These are phyloP conservation scores for Themeda triandra DNA, from an alignment of 176 grass and related monocot species.

Conservation along the genomic window DNA sequence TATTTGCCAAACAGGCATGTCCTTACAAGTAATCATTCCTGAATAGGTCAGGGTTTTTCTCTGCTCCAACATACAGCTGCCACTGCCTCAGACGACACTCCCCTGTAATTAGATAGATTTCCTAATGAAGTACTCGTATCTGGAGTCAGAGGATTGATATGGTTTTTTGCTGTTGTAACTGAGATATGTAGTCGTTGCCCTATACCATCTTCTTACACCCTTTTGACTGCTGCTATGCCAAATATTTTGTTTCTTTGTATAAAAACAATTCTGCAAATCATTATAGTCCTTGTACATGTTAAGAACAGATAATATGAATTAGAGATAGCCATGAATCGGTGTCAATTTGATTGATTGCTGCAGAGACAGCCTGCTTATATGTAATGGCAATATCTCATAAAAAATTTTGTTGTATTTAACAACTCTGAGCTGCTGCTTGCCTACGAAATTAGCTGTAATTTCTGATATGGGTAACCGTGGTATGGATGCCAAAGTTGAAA, in stretches of 20 bases:
- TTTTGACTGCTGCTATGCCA: not conserved
- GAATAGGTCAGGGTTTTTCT: not conserved
- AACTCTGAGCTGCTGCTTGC: too few species aligned
- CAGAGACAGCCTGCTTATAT: not conserved
- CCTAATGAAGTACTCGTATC: not conserved
- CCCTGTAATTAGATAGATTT: not conserved
- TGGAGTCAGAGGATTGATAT: not conserved
- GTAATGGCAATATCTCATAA: too few species aligned
- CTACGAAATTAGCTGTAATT: too few species aligned
- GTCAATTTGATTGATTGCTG: not conserved
- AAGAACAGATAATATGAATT: not conserved
- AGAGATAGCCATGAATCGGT: not conserved
- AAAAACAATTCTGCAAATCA: not conserved
- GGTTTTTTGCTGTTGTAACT: not conserved
- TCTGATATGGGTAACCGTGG: too few species aligned
- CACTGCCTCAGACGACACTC: too few species aligned
- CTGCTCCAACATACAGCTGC: too few species aligned
- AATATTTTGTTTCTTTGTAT: too few species aligned
- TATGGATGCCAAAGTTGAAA: too few species aligned
- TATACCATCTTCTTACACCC: not conserved
- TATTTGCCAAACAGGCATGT: not conserved
- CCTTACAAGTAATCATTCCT: not conserved
- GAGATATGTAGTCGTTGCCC: not conserved
- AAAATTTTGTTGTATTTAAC: too few species aligned
- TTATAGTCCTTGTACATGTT: conserved; percentile 1